These are phyloP conservation scores for Sporothrix pallida DNA, from an alignment of 2,329 filamentous ascomycete genomes.

Conservation along the genomic window DNA sequence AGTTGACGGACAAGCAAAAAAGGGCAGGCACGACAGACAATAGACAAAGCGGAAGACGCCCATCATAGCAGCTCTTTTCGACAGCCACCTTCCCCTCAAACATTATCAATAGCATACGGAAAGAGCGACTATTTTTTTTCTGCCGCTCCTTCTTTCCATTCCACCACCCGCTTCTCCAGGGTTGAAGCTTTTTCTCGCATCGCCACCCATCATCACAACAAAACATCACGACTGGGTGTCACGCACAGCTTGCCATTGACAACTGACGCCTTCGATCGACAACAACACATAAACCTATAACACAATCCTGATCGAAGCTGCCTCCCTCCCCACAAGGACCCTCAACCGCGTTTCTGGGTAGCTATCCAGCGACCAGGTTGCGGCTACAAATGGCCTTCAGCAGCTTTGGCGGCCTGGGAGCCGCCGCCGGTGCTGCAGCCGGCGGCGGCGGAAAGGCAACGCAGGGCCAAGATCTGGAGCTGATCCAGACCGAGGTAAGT, in stretches of 20 bases:
- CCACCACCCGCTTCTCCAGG: not conserved
- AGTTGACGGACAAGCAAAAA: slow-evolving; percentile 14
- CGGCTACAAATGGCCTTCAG: slow-evolving; percentile 65
- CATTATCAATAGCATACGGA: not conserved
- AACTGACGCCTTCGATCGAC: not conserved
- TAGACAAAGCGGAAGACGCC: slow-evolving; percentile 25
- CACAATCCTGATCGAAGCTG: not conserved
- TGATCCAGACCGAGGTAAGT: slow-evolving; percentile 81
- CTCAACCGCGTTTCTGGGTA: slow-evolving; percentile 30
- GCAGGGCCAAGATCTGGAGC: slow-evolving; percentile 70
- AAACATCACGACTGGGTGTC: slow-evolving; percentile 11
- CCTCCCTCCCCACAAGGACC: slow-evolving; percentile 28
- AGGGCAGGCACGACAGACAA: slow-evolving; percentile 7
- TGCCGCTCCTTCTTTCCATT: not conserved
- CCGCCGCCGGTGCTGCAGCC: slow-evolving; percentile 51
- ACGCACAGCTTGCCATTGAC: not conserved
- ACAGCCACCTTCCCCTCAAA: slow-evolving; percentile 6
- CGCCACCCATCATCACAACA: slow-evolving; percentile 15
- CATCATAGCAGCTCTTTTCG: slow-evolving; percentile 1
- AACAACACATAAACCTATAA: not conserved
- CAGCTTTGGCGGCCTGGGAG: slow-evolving; percentile 59
- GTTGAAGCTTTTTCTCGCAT: not conserved
- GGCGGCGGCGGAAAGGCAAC: slow-evolving; percentile 47
- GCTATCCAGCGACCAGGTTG: slow-evolving; percentile 29
- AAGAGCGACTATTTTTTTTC: slow-evolving; percentile 4